Base-by-base conservation (phyloP, 441 rosid species). In the Brassica balearica region DNA sequence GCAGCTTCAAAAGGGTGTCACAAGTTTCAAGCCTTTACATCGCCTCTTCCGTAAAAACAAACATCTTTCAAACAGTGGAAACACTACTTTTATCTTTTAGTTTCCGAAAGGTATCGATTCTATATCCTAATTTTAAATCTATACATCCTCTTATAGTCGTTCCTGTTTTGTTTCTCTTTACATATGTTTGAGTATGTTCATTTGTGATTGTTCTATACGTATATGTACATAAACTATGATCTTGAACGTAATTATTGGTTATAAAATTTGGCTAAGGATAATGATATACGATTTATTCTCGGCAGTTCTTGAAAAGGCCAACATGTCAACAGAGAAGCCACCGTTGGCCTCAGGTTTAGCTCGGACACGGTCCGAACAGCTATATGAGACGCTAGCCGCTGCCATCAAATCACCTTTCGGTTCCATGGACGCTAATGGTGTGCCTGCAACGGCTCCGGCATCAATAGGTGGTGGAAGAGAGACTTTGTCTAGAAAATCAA, bases 361-460 rank as follows among this genome's bases (percentile, higher is more conserved):
- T 17, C 77, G 99, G 74, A 91, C 98, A 20, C 91, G 87, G 38
- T 95, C 99, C 2, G 99, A 95, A 46, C 98, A 95, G 36, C 61
- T 93, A 73, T 79, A 83, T 77, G 98, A 93, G 80, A 64, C 90
- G 1, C 41, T 91, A 55, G 90, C 89, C 0, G 92, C 95, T 5
- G 93, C 90, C 10, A 85, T 91, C 75, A 91, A 82, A 82, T 91
- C 99, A 1, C 93, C 93, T 55, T 64, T 43, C 3, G 72, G 71
- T n/a, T 72, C 84, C 15, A 81, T 72, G 62, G 22, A 75, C 82
- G 64, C 76, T 73, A 22, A 70, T 58, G 59, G 91, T 80, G 20
- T 80, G 4, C 78, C 77, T 23, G 72, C 86, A 6, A 59, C 73
- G 4, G 63, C 68, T 1, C 83, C 82, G 0, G 55, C 73, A 0